Conservation (phyloP, 768 basidiomycete genomes). For the Phaeolepiota aurea region DNA sequence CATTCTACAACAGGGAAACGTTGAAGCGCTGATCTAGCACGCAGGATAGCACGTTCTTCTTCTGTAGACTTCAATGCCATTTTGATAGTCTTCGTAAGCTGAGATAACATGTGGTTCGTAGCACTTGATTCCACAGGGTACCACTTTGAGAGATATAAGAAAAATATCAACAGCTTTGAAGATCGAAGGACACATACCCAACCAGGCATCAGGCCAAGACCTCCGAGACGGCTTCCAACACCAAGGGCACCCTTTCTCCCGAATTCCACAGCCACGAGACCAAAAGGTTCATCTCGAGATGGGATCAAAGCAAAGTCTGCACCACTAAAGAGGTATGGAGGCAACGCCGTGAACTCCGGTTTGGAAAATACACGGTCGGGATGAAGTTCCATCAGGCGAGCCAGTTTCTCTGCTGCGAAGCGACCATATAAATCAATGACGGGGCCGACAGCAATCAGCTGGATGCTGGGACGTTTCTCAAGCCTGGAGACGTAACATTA, state of each 20-base stretch:
- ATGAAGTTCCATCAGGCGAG: conserved; percentile 89
- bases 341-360: conserved; percentile 91
- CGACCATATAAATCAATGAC: conserved; percentile 95
- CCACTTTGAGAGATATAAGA: conserved; percentile 65
- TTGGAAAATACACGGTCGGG: conserved; percentile 94
- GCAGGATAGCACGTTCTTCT: conserved; percentile 86
- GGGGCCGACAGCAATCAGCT: conserved; percentile 84
- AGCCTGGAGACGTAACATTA: conserved; percentile 36
- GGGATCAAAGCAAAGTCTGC: conserved; percentile 95
- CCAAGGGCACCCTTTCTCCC: conserved; percentile 94
- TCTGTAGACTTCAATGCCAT: conserved; percentile 84
- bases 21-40: conserved; percentile 89
- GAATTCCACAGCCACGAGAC: conserved; percentile 93
- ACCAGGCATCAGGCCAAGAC: conserved; percentile 94
- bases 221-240: conserved; percentile 89
- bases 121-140: conserved; percentile 94
- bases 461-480: conserved; percentile 80
- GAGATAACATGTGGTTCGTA: conserved; percentile 90
- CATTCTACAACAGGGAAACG: conserved; percentile 98
- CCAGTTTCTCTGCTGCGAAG: conserved; percentile 91
- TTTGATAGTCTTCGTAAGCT: conserved; percentile 91
- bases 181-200: conserved; percentile 89
- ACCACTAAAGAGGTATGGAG: conserved; percentile 89
- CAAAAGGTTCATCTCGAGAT: conserved; percentile 94
- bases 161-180: conserved; percentile 4